Base-by-base conservation (phyloP, 2,329 filamentous ascomycete species). In the Penicillium sp. region DNA sequence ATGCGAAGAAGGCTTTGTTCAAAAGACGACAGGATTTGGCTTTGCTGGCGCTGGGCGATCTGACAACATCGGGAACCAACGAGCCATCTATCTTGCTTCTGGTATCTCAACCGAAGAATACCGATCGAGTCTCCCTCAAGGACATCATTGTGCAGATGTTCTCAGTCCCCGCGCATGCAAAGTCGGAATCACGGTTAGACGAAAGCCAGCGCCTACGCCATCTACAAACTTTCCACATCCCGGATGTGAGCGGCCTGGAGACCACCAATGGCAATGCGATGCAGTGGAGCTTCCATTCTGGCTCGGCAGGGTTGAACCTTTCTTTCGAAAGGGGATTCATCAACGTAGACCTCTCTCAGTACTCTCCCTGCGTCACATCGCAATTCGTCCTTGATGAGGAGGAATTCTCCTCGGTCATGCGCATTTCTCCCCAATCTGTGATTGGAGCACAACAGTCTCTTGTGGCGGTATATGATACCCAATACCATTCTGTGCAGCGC, bases 401-500 rank as follows among this genome's bases (percentile, higher is more conserved):
- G 34, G 54, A 63, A 5, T 75, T 76, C 44, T 74, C 72, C 1
- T 78, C 76, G 2, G 61, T 76, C 32, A 72, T 78, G 69, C 75
- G 76, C 31, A 68, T 78, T 40, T 77, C 76, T 6, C 68, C 74
- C 6, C 72, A 74, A 44, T 72, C 72, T 14, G 70, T 79, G 13
- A 75, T 78, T 50, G 75, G 68, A 9, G 74, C 74, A 9, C 72
- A 70, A 24, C 64, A 74, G 38, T 76, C 75, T 16, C 65, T 73
- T n/a, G 64, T 80, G 24, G 75, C 73, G 2, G 61, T 80, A 7
- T 77, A 78, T 52, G 76, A 79, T 60, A 74, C 77, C n/a, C 74
- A 76, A 46, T 80, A 77, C 60, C 71, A 74, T 58, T 78, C 78
- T 1, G 67, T 79, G 14, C 77, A 79, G 59, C 73, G 75, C 50